Evolutionary conservation across 805 yeast genomes (phyloP), one percentile per base, ranked within the genome.

Genomic region (Nakazawaea ernobii): DNA sequence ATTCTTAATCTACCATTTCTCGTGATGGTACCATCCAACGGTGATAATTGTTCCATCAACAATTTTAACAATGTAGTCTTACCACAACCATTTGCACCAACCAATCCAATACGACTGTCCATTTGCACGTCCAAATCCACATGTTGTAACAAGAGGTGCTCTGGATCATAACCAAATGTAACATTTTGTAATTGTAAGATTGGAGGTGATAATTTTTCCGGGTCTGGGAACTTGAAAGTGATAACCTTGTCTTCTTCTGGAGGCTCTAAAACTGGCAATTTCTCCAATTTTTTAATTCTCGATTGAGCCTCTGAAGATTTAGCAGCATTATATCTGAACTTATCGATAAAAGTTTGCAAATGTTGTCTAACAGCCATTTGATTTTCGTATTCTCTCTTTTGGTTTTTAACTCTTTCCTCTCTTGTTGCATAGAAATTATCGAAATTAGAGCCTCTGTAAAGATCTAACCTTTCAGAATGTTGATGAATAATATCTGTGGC

Each of bases 11-110:
- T 77, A 38, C 94, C 84, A 60, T 94, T 91, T 53, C 80, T 79
- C 20, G 88, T 77, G 17, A 91, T 84, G 48, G 76, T 73, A 48
- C 99, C 99, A n/a, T 69, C 73, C 39, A 81, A 60, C 1, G 99
- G 97, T 20, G 71, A 69, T 45, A 86, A 69, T 54, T 73, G 79
- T 53, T 87, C 97, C 79, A 91, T 82, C 56, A 94, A 71, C 38
- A 94, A 71, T 64, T 92, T 92, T 61, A 94, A 75, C 52, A 94
- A 71, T 2, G 99, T 94, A 9, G 99, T 91, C 66, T 94, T 94
- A 86, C 99, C 99, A 62, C 97, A 88, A 71, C 99, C 99, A 64
- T 94, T 94, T 51, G 97, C 98, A 77, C 99, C 99, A 50, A 94
- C 96, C 51, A 94, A 74, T 0, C 98, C 99, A 58, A 94, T 86